phyloP scores from a whole-genome alignment of 257 asterid genomes.

The Verbascum thapsus region DNA sequence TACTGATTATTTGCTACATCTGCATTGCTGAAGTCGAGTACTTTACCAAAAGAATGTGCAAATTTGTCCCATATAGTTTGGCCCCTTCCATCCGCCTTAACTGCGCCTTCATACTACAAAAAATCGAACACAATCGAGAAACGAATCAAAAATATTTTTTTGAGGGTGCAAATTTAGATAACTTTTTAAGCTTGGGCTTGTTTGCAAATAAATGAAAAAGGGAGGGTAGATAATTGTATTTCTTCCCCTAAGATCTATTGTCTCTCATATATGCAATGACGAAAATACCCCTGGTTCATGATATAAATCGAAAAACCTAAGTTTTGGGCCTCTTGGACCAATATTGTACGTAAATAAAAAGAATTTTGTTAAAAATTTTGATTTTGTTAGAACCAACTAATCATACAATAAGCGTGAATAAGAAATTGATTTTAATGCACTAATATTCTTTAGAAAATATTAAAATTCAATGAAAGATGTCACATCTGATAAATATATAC shows the following conservation, averaged over 20 bases:
- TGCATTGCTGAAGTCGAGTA: slow-evolving; percentile 74
- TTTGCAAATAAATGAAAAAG: background rate
- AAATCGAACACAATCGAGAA: background rate
- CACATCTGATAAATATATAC: too few species aligned
- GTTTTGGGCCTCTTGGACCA: too few species aligned
- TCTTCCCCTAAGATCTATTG: too few species aligned
- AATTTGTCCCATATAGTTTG: slow-evolving; percentile 76
- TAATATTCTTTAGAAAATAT: too few species aligned
- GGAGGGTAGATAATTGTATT: too few species aligned
- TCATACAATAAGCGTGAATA: slow-evolving; percentile 18
- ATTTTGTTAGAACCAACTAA: slow-evolving; percentile 19
- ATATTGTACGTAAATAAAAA: background rate
- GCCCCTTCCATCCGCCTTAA: slow-evolving; percentile 82
- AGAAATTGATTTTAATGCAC: background rate
- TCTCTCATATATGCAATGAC: too few species aligned
- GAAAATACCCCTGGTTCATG: too few species aligned
- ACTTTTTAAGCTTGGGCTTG: background rate
- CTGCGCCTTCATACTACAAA: slow-evolving; percentile 85
- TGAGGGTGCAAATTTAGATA: background rate
- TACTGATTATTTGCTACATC: slow-evolving; percentile 86
- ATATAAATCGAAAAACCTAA: too few species aligned
- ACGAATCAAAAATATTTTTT: background rate
- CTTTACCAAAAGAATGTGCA: slow-evolving; percentile 77
- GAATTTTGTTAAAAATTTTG: background rate
- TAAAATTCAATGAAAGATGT: too few species aligned